phyloP scores from a whole-genome alignment of 441 rosid genomes.

The Populus hybrid region DNA sequence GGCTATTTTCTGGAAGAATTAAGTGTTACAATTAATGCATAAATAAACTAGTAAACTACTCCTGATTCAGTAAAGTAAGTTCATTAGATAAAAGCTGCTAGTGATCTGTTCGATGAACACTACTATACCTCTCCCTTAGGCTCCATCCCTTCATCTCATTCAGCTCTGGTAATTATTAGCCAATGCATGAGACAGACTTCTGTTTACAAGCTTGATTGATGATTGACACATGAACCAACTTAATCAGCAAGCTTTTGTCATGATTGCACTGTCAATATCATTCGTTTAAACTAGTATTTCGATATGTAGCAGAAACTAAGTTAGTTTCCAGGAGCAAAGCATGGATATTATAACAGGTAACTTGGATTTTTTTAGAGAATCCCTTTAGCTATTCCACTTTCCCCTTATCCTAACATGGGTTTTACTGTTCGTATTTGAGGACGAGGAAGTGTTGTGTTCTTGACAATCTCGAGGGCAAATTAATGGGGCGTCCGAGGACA shows the following conservation, averaged over 20 bases:
- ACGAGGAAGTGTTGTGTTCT: neutral
- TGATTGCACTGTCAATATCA: neutral
- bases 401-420: neutral
- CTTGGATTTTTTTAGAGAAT: neutral
- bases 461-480: neutral
- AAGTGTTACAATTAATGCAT: neutral
- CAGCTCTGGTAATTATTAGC: neutral
- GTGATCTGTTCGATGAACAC: neutral
- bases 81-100: neutral
- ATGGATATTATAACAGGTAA: neutral
- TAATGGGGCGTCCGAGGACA: neutral
- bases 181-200: neutral
- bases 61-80: neutral
- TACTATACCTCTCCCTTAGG: neutral
- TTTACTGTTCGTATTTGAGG: neutral
- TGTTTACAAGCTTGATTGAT: neutral
- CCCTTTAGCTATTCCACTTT: neutral
- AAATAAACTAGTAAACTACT: neutral
- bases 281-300: neutral
- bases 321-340: neutral
- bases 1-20: no score
- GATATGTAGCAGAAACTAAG: neutral
- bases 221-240: neutral
- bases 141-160: neutral
- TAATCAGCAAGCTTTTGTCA: neutral